Evolutionary conservation across 768 basidiomycete genomes (phyloP).

Genomic region (Suillus lakei): DNA sequence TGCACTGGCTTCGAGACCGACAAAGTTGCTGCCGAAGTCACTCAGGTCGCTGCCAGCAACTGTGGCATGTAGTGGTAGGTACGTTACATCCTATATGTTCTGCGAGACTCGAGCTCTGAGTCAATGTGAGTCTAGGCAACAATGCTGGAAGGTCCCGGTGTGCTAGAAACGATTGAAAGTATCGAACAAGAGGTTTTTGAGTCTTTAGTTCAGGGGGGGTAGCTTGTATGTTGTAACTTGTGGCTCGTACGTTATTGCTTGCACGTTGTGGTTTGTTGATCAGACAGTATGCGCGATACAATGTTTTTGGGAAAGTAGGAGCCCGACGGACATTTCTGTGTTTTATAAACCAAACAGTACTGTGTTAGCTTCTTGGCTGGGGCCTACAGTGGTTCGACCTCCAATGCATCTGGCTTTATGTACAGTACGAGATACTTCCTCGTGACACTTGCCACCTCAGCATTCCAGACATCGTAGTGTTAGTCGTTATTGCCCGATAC

Average conservation of each 20-base stretch:
- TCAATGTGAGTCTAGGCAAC: not conserved
- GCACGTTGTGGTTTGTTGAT: not conserved
- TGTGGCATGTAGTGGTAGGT: constrained; percentile 13
- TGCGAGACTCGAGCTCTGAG: not conserved
- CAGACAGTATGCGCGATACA: not conserved
- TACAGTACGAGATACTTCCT: not conserved
- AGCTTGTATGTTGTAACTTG: not conserved
- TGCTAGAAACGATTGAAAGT: not conserved
- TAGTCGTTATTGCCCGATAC: not conserved
- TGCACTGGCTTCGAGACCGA: not conserved
- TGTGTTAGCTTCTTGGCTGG: not conserved
- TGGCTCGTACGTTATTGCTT: not conserved
- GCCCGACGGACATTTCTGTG: not conserved
- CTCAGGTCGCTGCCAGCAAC: constrained; percentile 1
- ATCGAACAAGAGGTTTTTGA: not conserved
- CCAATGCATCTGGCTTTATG: not conserved
- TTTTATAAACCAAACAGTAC: not conserved
- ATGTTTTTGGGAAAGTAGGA: not conserved
- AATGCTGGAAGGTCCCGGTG: not conserved
- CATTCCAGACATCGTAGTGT: not conserved
- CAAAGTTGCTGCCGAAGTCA: not conserved
- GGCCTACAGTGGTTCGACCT: not conserved
- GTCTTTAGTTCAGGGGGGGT: not conserved
- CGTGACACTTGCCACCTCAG: not conserved
- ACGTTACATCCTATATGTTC: not conserved